Evolutionary conservation across 1,139 yeast species (phyloP).

Genomic region (Suhomyces ambrosiae): DNA sequence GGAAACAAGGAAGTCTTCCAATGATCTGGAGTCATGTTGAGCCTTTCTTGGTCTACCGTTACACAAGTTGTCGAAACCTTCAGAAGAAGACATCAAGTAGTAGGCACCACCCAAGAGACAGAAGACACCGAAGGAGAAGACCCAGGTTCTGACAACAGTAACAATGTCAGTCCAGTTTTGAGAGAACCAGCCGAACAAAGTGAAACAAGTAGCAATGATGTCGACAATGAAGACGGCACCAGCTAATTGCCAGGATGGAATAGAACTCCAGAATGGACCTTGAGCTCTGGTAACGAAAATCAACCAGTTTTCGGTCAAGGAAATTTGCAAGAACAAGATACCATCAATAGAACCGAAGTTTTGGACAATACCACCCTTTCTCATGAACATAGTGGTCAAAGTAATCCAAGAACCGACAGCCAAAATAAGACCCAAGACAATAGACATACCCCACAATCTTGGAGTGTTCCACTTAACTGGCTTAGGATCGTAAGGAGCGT

Average conservation of each 20-base stretch:
- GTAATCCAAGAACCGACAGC: constrained; percentile 93
- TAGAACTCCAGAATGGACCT: constrained; percentile 93
- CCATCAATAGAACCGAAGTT: constrained; percentile 93
- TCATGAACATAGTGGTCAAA: constrained; percentile 84
- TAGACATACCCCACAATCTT: constrained; percentile 96
- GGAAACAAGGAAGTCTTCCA: constrained; percentile 94
- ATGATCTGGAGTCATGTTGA: constrained; percentile 69
- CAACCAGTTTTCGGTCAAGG: constrained; percentile 94
- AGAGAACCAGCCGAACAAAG: constrained; percentile 97
- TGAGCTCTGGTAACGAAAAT: constrained; percentile 93
- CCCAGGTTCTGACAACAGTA: constrained; percentile 90
- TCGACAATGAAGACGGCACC: constrained; percentile 92
- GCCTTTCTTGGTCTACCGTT: constrained; percentile 82
- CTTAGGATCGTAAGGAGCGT: constrained; percentile 95
- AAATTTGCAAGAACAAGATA: constrained; percentile 87
- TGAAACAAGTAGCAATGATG: constrained; percentile 86
- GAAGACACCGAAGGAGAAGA: constrained; percentile 95
- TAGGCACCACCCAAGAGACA: constrained; percentile 96
- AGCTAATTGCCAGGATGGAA: constrained; percentile 92
- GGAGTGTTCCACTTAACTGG: constrained; percentile 99
- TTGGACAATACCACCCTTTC: constrained; percentile 85
- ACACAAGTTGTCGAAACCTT: constrained; percentile 88
- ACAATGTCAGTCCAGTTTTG: constrained; percentile 97
- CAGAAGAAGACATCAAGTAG: constrained; percentile 87
- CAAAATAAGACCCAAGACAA: constrained; percentile 75